Conservation (phyloP, 495 filamentous ascomycete genomes). For the Aspergillus ellipticus region DNA sequence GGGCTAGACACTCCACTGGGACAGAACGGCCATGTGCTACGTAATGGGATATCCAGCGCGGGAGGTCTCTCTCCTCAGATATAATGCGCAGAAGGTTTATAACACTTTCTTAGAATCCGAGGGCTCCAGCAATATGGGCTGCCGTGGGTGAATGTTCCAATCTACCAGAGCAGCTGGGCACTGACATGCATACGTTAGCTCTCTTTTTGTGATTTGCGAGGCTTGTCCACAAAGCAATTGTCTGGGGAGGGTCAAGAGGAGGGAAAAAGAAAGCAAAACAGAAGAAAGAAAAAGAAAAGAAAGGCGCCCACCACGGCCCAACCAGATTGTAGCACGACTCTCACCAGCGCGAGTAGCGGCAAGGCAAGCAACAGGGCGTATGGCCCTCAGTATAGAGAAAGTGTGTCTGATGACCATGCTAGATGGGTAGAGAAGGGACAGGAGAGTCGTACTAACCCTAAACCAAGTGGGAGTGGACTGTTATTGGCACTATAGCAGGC, state of each 20-base stretch:
- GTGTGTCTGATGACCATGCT: conserved; percentile 13
- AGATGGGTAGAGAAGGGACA: not conserved
- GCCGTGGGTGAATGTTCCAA: conserved; percentile 6
- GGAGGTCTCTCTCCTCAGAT: not conserved
- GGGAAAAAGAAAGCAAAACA: not conserved
- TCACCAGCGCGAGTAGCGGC: not conserved
- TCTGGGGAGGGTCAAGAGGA: conserved; percentile 3
- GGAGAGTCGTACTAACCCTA: conserved; percentile 8
- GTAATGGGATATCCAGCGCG: not conserved
- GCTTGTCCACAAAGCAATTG: conserved; percentile 16
- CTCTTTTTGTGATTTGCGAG: not conserved
- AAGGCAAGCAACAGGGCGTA: not conserved
- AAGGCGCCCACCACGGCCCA: conserved; percentile 4
- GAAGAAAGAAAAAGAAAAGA: conserved; percentile 11
- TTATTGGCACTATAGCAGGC: conserved; percentile 9
- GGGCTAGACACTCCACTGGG: not conserved
- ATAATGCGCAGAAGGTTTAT: not conserved
- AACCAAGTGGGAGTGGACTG: conserved; percentile 5
- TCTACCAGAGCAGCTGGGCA: conserved; percentile 7
- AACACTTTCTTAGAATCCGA: not conserved
- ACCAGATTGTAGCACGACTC: conserved; percentile 11
- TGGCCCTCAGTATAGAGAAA: not conserved
- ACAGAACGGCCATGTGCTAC: not conserved
- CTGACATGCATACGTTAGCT: conserved; percentile 17
- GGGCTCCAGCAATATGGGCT: conserved; percentile 4